Evolutionary conservation across 495 filamentous ascomycete species (phyloP).

Genomic region (Tuber brumale): DNA sequence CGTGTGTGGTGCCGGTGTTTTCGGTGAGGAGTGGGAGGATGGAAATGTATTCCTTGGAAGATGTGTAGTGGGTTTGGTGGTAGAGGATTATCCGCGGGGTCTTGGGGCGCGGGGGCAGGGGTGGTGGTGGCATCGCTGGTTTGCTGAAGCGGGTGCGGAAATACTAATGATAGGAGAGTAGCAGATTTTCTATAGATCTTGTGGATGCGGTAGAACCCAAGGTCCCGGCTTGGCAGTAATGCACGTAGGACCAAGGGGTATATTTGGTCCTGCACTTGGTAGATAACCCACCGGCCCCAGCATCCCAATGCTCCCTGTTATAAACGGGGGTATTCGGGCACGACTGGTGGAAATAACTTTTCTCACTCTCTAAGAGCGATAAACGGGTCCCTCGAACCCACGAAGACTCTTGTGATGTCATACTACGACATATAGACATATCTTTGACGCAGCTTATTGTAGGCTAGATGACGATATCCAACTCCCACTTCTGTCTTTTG

Average conservation of each 20-base stretch:
- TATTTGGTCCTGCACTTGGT: neutral
- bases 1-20: slow-evolving; percentile 59
- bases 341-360: neutral
- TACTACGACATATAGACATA: neutral
- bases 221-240: neutral
- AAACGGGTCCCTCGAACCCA: neutral
- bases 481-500: neutral
- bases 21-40: slow-evolving; percentile 62
- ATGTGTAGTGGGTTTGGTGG: slow-evolving; percentile 63
- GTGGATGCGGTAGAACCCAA: neutral
- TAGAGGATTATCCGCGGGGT: slow-evolving; percentile 57
- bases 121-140: slow-evolving; percentile 15
- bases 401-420: neutral
- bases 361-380: neutral
- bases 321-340: neutral
- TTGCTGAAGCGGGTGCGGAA: neutral
- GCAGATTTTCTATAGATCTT: neutral
- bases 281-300: neutral
- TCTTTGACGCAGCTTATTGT: neutral
- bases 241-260: neutral
- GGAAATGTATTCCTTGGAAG: slow-evolving; percentile 56
- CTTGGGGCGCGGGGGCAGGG: slow-evolving; percentile 6
- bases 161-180: neutral
- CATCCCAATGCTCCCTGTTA: neutral
- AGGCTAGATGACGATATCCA: neutral